Conservation (phyloP, 805 yeast species). For the Cyberlindnera amylophila region DNA sequence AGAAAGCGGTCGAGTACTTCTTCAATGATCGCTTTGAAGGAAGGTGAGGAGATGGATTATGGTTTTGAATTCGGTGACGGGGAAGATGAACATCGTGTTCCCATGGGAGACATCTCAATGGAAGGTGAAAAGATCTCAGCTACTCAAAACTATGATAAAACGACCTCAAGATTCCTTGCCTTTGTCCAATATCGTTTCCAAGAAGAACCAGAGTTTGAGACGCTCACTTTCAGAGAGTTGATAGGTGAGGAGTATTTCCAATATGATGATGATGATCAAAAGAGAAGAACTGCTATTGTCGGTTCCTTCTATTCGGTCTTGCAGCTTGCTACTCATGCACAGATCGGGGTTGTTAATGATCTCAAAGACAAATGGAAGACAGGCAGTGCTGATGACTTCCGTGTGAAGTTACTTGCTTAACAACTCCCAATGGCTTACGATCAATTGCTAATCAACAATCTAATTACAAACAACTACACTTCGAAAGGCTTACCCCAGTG, state of each 20-base stretch:
- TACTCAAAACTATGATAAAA: slow-evolving; percentile 9
- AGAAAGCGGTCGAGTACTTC: slow-evolving; percentile 20
- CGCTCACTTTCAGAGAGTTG: slow-evolving; percentile 18
- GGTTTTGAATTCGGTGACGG: slow-evolving; percentile 8
- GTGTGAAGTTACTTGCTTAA: not conserved
- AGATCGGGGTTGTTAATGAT: slow-evolving; percentile 8
- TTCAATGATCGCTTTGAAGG: slow-evolving; percentile 11
- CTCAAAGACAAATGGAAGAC: slow-evolving; percentile 8
- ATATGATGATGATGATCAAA: slow-evolving; percentile 1
- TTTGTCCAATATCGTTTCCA: slow-evolving; percentile 19
- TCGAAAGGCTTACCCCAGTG: too few relatives aligned
- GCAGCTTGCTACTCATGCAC: slow-evolving; percentile 24
- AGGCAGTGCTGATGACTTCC: slow-evolving; percentile 13
- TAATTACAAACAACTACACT: too few relatives aligned
- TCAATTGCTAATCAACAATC: too few relatives aligned
- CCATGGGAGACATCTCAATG: not conserved
- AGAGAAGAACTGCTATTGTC: slow-evolving; percentile 17
- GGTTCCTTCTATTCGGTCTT: slow-evolving; percentile 27
- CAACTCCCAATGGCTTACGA: too few relatives aligned
- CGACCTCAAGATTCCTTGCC: slow-evolving; percentile 21
- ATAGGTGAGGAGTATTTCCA: slow-evolving; percentile 11
- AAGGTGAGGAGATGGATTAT: slow-evolving; percentile 13
- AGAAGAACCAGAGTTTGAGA: slow-evolving; percentile 10
- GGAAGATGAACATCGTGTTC: not conserved
- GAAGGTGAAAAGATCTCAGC: not conserved